phyloP scores from a whole-genome alignment of 805 yeast genomes.

The Starmerella scarabaei region DNA sequence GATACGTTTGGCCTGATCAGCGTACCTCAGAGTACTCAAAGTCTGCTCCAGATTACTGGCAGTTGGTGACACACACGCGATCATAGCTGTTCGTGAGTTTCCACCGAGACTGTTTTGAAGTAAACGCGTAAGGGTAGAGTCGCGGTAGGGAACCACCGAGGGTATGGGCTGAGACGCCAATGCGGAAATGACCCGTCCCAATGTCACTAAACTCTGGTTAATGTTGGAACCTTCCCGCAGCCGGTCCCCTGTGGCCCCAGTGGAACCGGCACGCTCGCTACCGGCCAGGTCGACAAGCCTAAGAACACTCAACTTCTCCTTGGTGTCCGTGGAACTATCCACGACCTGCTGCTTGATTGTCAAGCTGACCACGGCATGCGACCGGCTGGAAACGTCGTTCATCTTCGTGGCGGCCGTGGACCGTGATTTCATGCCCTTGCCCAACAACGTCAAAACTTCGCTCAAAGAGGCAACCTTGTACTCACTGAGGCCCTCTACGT shows the following conservation, averaged over 20 bases:
- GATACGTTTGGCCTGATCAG: slow-evolving; percentile 60
- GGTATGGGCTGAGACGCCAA: slow-evolving; percentile 30
- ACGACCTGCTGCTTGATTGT: slow-evolving; percentile 44
- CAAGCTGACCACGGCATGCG: slow-evolving; percentile 67
- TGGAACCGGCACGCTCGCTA: slow-evolving; percentile 54
- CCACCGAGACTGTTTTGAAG: slow-evolving; percentile 70
- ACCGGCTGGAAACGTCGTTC: slow-evolving; percentile 62
- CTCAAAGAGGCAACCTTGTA: slow-evolving; percentile 35
- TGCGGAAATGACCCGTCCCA: slow-evolving; percentile 54
- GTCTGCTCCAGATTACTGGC: slow-evolving; percentile 73
- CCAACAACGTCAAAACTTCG: slow-evolving; percentile 38
- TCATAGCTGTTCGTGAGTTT: slow-evolving; percentile 72
- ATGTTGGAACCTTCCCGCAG: slow-evolving; percentile 65
- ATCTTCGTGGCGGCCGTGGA: slow-evolving; percentile 61
- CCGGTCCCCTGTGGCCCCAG: slow-evolving; percentile 45
- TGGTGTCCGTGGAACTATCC: slow-evolving; percentile 19
- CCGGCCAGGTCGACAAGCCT: slow-evolving; percentile 74
- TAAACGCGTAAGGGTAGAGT: slow-evolving; percentile 62
- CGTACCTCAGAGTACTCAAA: slow-evolving; percentile 61
- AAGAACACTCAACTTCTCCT: slow-evolving; percentile 45
- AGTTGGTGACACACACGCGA: slow-evolving; percentile 56
- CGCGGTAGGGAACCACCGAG: slow-evolving; percentile 51
- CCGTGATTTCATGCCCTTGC: slow-evolving; percentile 41
- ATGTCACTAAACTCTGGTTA: slow-evolving; percentile 62
- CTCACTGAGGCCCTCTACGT: slow-evolving; percentile 54